A percentile compares a stretch with the other conserved stretches of the same genome.
These are phyloP conservation scores for Colletotrichum filicis DNA, from an alignment of 2,329 filamentous ascomycete genomes.

Conservation along the genomic window DNA sequence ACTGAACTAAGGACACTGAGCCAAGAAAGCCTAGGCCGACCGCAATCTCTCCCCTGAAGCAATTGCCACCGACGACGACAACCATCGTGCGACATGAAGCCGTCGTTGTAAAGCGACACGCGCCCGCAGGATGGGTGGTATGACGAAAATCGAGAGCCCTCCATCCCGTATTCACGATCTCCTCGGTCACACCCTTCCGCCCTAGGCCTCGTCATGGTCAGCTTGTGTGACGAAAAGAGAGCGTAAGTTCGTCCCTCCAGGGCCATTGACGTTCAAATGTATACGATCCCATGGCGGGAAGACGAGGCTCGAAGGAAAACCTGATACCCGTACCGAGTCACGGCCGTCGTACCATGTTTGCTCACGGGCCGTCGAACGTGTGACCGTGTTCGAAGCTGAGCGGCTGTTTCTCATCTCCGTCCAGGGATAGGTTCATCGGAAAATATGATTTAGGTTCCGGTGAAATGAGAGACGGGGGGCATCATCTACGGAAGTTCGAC, in stretches of 20 bases:
- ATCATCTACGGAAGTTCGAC: neutral
- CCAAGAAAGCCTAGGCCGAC: no score
- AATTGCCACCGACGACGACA: neutral
- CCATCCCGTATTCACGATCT: neutral
- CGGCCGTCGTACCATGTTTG: constrained; percentile 10
- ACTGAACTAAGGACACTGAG: neutral
- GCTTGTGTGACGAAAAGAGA: neutral
- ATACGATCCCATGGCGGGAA: neutral
- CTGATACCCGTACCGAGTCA: constrained; percentile 9
- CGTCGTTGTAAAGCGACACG: neutral
- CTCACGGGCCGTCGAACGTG: constrained; percentile 3
- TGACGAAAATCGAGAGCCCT: neutral
- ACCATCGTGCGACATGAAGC: neutral
- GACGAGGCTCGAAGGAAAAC: neutral
- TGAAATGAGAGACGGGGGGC: neutral
- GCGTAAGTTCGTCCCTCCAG: neutral
- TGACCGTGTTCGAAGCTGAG: neutral
- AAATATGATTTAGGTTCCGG: neutral
- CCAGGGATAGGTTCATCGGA: neutral
- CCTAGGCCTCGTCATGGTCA: neutral
- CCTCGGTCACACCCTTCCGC: neutral
- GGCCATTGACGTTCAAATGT: neutral
- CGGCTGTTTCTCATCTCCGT: neutral
- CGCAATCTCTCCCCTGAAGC: neutral
- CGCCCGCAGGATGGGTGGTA: neutral